Percentiles rank a stretch among this genome's conserved stretches.
phyloP scores from a whole-genome alignment of 1,139 yeast genomes.

The Geotrichum histeridarum region DNA sequence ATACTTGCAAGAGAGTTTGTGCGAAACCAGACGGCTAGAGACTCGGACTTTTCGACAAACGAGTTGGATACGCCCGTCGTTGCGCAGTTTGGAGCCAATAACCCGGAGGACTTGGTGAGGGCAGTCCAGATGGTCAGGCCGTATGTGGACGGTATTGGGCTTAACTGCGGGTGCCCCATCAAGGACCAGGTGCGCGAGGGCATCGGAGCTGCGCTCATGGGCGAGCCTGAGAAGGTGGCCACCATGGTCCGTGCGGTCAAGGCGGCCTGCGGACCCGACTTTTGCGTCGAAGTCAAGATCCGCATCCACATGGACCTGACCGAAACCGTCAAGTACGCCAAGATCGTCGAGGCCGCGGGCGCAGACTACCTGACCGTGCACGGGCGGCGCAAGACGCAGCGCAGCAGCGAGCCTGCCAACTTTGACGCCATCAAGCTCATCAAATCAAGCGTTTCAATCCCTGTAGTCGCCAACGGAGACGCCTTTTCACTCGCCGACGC shows the following conservation, averaged over 20 bases:
- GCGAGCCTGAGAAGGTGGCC: conserved; percentile 73
- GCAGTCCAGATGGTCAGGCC: conserved; percentile 89
- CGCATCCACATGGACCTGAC: conserved; percentile 58
- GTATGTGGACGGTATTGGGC: conserved; percentile 86
- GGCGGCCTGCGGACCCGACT: conserved; percentile 56
- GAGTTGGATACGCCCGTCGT: conserved; percentile 62
- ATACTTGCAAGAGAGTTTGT: conserved; percentile 92
- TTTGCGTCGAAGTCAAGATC: conserved; percentile 85
- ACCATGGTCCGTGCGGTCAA: conserved; percentile 82
- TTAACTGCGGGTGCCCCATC: conserved; percentile 97
- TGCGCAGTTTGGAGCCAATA: conserved; percentile 89
- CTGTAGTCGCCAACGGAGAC: conserved; percentile 95
- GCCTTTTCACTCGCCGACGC: conserved; percentile 69
- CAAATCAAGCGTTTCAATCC: conserved; percentile 57
- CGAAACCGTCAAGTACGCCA: conserved; percentile 14
- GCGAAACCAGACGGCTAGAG: conserved; percentile 72
- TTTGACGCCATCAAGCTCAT: conserved; percentile 72
- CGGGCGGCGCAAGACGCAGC: conserved; percentile 79
- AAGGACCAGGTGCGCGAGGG: conserved; percentile 94
- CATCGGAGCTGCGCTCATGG: conserved; percentile 92
- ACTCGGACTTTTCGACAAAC: conserved; percentile 81
- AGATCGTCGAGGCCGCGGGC: conserved; percentile 71
- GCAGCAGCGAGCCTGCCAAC: conserved; percentile 79
- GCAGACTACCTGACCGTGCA: conserved; percentile 93
- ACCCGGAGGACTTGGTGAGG: conserved; percentile 72